Conservation (phyloP, 345 rosid species). For the Murraya paniculata region DNA sequence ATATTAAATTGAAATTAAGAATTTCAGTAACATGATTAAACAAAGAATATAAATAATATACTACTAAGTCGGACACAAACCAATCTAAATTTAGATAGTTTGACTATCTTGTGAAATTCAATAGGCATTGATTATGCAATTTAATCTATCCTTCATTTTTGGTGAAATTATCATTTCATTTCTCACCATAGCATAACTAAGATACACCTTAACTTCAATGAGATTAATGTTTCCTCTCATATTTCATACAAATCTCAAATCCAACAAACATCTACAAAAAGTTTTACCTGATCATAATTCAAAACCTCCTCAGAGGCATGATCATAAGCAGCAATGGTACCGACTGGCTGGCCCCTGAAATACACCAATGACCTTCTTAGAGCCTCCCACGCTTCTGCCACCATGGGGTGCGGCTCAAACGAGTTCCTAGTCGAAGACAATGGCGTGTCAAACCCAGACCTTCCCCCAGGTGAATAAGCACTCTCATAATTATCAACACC, state of each 20-base stretch:
- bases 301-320: conserved; percentile 96
- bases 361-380: conserved; percentile 72
- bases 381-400: conserved; percentile 97
- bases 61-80: background rate
- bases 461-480: conserved; percentile 58
- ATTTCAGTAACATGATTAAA: background rate
- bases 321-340: conserved; percentile 86
- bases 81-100: background rate
- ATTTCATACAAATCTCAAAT: background rate
- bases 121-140: background rate
- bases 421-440: conserved; percentile 78
- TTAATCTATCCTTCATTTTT: background rate
- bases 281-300: conserved; percentile 90
- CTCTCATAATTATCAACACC: conserved; percentile 52
- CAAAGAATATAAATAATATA: background rate
- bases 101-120: background rate
- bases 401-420: conserved; percentile 94
- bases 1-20: background rate
- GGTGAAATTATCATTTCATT: background rate
- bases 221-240: background rate
- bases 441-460: conserved; percentile 78
- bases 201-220: background rate
- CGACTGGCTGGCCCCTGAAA: conserved; percentile 82
- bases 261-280: background rate
- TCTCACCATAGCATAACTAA: background rate